Percentiles rank a stretch among this genome's conserved stretches.
Evolutionary conservation across 352 stramenopile species (phyloP).

Genomic region (Globisporangium paddicum): DNA sequence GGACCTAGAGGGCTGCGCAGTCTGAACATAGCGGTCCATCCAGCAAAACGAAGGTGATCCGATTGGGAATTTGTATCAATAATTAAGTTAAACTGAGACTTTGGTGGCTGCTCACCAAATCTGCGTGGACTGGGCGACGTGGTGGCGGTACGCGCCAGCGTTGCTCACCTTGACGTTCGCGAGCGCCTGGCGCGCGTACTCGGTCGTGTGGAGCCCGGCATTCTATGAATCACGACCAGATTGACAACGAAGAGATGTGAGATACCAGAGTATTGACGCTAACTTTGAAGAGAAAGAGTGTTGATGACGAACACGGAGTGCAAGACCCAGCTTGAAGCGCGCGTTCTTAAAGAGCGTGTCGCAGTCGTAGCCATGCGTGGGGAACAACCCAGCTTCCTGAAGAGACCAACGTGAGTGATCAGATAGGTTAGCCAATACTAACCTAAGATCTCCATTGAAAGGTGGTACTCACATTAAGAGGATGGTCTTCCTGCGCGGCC

Average conservation of each 20-base stretch:
- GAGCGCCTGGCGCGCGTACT: constrained; percentile 64
- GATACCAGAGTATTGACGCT: neutral
- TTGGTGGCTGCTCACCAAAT: constrained; percentile 42
- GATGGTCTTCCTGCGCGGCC: constrained; percentile 46
- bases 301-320: constrained; percentile 36
- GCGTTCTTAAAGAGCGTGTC: constrained; percentile 79
- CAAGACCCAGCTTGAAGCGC: constrained; percentile 74
- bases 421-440: neutral
- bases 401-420: neutral
- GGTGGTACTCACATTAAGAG: constrained; percentile 35
- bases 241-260: neutral
- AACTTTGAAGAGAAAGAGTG: neutral
- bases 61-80: neutral
- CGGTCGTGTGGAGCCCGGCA: constrained; percentile 55
- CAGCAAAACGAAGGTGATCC: neutral
- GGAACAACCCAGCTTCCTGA: constrained; percentile 69
- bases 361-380: constrained; percentile 67
- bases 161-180: constrained; percentile 68
- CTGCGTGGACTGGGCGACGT: constrained; percentile 46
- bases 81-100: neutral
- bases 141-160: constrained; percentile 59
- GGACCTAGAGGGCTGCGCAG: too few relatives aligned
- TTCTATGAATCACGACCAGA: constrained; percentile 14
- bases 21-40: too few relatives aligned
- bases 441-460: neutral